Evolutionary conservation across 768 basidiomycete genomes (phyloP).

Genomic region (Russula griseocarnosa): DNA sequence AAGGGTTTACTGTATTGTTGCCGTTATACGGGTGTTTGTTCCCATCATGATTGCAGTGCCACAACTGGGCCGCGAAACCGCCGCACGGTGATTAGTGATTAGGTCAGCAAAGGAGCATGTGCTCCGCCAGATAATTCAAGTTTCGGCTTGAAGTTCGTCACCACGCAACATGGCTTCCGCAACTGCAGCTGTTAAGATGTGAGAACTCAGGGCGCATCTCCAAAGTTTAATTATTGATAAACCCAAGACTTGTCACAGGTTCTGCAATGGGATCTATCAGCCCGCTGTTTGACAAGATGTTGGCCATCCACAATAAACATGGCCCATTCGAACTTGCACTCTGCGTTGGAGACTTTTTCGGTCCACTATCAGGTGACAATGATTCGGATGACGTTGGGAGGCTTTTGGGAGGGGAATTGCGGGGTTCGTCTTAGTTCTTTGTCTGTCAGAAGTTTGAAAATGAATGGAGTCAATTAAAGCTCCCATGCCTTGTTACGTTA

Average conservation of each 20-base stretch:
- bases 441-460: neutral
- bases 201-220: neutral
- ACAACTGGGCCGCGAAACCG: too few species aligned
- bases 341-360: slow-evolving; percentile 85
- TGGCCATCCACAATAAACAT: slow-evolving; percentile 82
- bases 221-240: slow-evolving; percentile 1
- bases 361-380: slow-evolving; percentile 37
- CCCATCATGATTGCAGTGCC: too few species aligned
- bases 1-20: neutral
- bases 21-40: too few species aligned
- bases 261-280: slow-evolving; percentile 70
- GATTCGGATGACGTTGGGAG: slow-evolving; percentile 49
- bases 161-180: slow-evolving; percentile 10
- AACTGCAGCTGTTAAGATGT: slow-evolving; percentile 12
- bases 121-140: too few species aligned
- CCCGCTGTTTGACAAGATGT: slow-evolving; percentile 76
- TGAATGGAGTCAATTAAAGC: slow-evolving; percentile 41
- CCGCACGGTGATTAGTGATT: neutral
- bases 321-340: slow-evolving; percentile 86
- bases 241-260: slow-evolving; percentile 66
- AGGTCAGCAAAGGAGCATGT: neutral
- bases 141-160: neutral
- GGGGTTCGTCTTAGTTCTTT: slow-evolving; percentile 45
- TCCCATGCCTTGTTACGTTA: slow-evolving; percentile 88
- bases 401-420: slow-evolving; percentile 62